Evolutionary conservation across 345 rosid species (phyloP).

Genomic region (Bretschneidera sinensis): DNA sequence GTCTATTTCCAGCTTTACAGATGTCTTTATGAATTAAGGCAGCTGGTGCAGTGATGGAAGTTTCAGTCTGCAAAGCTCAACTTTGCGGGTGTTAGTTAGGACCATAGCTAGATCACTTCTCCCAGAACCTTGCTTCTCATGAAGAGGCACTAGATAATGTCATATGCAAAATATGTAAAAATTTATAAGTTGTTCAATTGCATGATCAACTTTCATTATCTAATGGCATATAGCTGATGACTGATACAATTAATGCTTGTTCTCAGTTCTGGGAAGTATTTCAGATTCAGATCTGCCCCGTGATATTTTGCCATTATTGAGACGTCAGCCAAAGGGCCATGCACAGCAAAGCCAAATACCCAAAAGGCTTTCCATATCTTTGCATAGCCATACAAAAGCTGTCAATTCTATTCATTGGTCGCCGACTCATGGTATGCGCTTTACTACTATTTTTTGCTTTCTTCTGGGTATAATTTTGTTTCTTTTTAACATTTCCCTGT

Average conservation of each 20-base stretch:
- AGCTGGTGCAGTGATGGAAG: no score
- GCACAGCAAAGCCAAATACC: conserved; percentile 33
- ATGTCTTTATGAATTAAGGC: no score
- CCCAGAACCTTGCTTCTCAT: neutral
- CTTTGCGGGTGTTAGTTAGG: no score
- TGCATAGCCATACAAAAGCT: conserved; percentile 59
- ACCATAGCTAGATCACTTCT: no score
- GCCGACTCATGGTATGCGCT: conserved; percentile 52
- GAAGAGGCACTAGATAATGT: neutral
- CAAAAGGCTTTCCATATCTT: conserved; percentile 41
- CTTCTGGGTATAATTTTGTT: neutral
- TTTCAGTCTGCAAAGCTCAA: no score
- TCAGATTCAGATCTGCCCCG: conserved; percentile 38
- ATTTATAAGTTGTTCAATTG: no score
- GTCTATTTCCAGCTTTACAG: no score
- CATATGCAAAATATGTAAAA: neutral
- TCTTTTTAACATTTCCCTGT: neutral
- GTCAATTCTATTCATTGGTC: conserved; percentile 76
- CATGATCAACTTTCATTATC: no score
- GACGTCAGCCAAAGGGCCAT: conserved; percentile 28
- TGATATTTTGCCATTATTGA: conserved; percentile 38
- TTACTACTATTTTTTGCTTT: neutral
- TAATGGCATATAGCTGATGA: no score
- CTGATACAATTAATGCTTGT: no score
- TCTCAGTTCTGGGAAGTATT: conserved; percentile 61